A percentile compares a stretch with the other conserved stretches of the same genome.
Evolutionary conservation across 1,284 basidiomycete species (phyloP).

Genomic region (Porogramme epimiltina): DNA sequence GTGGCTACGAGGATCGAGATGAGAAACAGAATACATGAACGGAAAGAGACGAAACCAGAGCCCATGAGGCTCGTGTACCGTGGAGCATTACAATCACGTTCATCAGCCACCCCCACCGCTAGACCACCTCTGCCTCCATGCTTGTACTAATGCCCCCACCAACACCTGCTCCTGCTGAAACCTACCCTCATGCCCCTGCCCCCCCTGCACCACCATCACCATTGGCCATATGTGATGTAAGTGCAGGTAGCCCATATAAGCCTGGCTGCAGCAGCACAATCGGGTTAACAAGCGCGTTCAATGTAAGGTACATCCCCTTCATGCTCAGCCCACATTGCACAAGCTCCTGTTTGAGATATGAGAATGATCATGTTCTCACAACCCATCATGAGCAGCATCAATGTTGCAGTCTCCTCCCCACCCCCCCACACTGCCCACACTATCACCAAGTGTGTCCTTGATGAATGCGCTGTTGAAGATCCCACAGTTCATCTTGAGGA

Average conservation of each 20-base stretch:
- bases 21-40: no score
- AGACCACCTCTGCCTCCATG: conserved; percentile 5
- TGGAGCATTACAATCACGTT: no score
- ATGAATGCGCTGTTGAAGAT: conserved; percentile 54
- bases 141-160: conserved; percentile 11
- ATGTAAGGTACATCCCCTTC: conserved; percentile 42
- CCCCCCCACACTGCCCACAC: no score
- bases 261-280: conserved; percentile 16
- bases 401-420: conserved; percentile 46
- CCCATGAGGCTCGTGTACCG: no score
- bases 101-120: conserved; percentile 53
- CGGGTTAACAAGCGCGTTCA: conserved; percentile 16
- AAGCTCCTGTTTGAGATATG: conserved; percentile 67
- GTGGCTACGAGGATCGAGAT: no score
- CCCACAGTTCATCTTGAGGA: conserved; percentile 55
- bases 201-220: conserved; percentile 5
- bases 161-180: no score
- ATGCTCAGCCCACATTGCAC: conserved; percentile 55
- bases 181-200: no score
- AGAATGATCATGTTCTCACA: conserved; percentile 78
- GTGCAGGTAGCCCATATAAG: no score
- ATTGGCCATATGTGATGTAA: conserved; percentile 10
- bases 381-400: conserved; percentile 83
- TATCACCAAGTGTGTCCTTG: conserved; percentile 28
- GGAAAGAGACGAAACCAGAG: no score